Base-by-base conservation (phyloP, 2,329 filamentous ascomycete genomes). In the Trichophyton rubrum region DNA sequence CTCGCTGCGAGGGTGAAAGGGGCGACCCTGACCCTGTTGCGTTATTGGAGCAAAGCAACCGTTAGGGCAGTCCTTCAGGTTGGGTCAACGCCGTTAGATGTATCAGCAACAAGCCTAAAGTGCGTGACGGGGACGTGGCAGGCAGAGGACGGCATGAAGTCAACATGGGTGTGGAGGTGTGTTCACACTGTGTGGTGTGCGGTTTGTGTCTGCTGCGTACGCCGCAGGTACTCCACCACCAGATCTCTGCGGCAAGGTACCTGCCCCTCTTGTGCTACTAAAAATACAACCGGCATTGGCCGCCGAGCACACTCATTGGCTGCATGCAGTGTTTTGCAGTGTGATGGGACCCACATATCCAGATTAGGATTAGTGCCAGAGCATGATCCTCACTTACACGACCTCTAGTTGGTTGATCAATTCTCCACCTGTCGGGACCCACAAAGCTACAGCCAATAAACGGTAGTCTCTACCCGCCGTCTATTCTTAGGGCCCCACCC, bases 291-390 rank as follows among this genome's bases (percentile, higher is more conserved):
- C 27, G 51, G 51, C 51, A 55, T 27, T 11, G 15, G 17, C 6
- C 22, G 11, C 30, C 27, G 27, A 8, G 27, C 24, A 11, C 51
- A 15, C 13, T 55, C 2, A 55, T 55, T 55, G 51, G 51, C 51
- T 17, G 9, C 27, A 55, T 55, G 51, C 51, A 55, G 27, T 55
- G 51, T 55, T 27, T 38, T 55, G 51, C 51, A 55, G 51, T 55
- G 51, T 55, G 51, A 55, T 55, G 15, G 51, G 51, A 35, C 20
- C 51, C 51, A 35, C 3, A 33, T 1, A 2, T 9, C 8, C 51
- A n/a, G 27, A 55, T 55, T 30, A 9, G 51, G 51, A n/a, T 35
- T 33, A 35, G 51, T 27, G 27, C 6, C 15, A 15, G 51, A 7
- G 51, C 51, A 55, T 30, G 51, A 55, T 35, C 51, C 51, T 55